Percentiles rank a stretch among this genome's conserved stretches.
Conservation (phyloP, 2,329 filamentous ascomycete species). For the Xylaria hypoxylon region DNA sequence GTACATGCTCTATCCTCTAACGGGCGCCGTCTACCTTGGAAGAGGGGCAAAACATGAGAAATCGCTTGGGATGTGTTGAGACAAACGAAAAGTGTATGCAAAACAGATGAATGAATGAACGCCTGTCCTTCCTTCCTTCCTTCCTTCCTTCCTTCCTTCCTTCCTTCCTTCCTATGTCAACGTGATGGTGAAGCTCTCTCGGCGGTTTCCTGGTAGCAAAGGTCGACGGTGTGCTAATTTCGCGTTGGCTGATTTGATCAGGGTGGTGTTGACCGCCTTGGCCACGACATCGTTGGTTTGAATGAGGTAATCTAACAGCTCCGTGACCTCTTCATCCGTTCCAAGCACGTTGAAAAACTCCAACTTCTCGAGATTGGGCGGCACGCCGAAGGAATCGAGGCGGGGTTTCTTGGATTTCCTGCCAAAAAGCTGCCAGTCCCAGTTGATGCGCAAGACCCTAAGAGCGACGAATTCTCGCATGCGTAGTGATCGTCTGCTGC, state of each 20-base stretch:
- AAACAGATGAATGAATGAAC: background rate
- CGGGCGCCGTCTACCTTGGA: constrained; percentile 1
- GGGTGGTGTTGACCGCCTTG: constrained; percentile 53
- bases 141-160: too few species aligned
- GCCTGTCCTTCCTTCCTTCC: too few species aligned
- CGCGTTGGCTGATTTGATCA: constrained; percentile 47
- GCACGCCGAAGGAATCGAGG: constrained; percentile 60
- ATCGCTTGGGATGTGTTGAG: too few species aligned
- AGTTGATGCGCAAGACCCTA: constrained; percentile 57
- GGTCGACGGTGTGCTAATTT: constrained; percentile 25
- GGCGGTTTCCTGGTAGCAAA: constrained; percentile 31
- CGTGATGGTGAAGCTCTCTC: constrained; percentile 34
- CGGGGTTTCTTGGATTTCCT: constrained; percentile 58
- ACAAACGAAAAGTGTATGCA: background rate
- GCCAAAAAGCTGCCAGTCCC: constrained; percentile 63
- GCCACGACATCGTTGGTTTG: constrained; percentile 55
- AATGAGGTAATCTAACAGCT: constrained; percentile 57
- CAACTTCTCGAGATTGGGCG: constrained; percentile 58
- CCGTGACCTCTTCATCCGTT: constrained; percentile 60
- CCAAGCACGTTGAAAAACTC: constrained; percentile 61
- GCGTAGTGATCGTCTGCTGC: constrained; percentile 55
- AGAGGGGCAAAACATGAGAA: background rate
- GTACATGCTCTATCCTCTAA: constrained; percentile 20
- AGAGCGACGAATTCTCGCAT: constrained; percentile 58
- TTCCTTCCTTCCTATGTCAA: constrained; percentile 27